phyloP scores from a whole-genome alignment of 2,329 filamentous ascomycete genomes.

The Dactylellina parvicollis region DNA sequence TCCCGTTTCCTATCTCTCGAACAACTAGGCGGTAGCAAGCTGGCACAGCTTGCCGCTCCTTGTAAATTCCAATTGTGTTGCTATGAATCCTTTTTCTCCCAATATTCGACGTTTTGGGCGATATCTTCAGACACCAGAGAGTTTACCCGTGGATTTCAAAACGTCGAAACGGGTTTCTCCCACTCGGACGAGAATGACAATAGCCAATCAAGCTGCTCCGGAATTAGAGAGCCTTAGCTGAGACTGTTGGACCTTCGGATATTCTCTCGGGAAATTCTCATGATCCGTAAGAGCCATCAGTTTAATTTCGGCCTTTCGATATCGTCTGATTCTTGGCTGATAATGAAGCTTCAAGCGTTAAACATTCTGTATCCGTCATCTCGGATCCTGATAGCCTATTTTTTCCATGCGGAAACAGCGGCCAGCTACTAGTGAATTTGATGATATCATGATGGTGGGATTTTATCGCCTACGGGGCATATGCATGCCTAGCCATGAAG shows the following conservation, averaged over 20 bases:
- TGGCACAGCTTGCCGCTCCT: neutral
- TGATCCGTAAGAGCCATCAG: neutral
- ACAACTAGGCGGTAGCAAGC: neutral
- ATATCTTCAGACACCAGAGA: conserved; percentile 13
- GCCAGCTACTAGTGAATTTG: too few relatives aligned
- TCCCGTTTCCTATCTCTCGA: neutral
- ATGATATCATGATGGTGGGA: conserved; percentile 6
- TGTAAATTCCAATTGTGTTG: neutral
- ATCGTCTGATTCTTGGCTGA: too few relatives aligned
- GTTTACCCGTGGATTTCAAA: conserved; percentile 11
- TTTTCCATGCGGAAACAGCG: too few relatives aligned
- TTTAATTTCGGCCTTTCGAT: neutral
- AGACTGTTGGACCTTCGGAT: neutral
- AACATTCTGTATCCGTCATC: too few relatives aligned
- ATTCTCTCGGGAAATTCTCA: neutral
- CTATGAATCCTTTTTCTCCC: conserved; percentile 16
- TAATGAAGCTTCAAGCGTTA: too few relatives aligned
- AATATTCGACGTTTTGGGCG: conserved; percentile 40
- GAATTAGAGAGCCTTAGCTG: neutral
- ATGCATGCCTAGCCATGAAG: neutral
- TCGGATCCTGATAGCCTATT: too few relatives aligned
- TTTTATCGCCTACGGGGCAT: neutral
- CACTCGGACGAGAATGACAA: neutral
- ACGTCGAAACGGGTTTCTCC: neutral
- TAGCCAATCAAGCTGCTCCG: conserved; percentile 1